phyloP scores from a whole-genome alignment of 371 early-diverging fungal species.

The Mucor mucedo region DNA sequence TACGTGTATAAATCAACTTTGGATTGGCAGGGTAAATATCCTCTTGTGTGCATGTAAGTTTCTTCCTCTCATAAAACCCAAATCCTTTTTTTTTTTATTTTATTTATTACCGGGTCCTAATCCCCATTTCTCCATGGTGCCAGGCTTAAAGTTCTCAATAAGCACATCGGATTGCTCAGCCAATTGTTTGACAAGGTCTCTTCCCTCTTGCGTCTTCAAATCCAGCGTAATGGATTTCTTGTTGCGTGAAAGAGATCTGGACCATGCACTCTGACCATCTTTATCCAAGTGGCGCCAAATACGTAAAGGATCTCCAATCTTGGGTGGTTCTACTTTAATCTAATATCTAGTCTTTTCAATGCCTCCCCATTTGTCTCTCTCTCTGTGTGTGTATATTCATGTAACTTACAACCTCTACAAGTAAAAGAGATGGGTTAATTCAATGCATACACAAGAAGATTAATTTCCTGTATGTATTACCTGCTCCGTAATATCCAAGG shows the following conservation, averaged over 20 bases:
- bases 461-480: slow-evolving; percentile 13
- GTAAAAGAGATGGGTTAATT: too few species aligned
- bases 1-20: slow-evolving; percentile 55
- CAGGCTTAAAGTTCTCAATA: slow-evolving; percentile 64
- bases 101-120: slow-evolving; percentile 54
- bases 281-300: slow-evolving; percentile 55
- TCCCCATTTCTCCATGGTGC: slow-evolving; percentile 68
- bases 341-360: slow-evolving; percentile 10
- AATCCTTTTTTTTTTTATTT: too few species aligned
- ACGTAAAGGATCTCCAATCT: slow-evolving; percentile 58
- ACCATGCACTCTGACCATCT: slow-evolving; percentile 61
- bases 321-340: slow-evolving; percentile 64
- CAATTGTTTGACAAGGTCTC: slow-evolving; percentile 49
- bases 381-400: too few species aligned
- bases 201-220: slow-evolving; percentile 50
- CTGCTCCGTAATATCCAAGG: slow-evolving; percentile 55
- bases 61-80: too few species aligned
- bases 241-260: slow-evolving; percentile 55
- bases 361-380: not conserved
- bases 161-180: slow-evolving; percentile 57
- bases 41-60: slow-evolving; percentile 23
- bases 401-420: not conserved
- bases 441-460: too few species aligned
- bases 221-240: slow-evolving; percentile 63
- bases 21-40: slow-evolving; percentile 50